phyloP scores from a whole-genome alignment of 768 basidiomycete species.

The Termitomyces sp. region DNA sequence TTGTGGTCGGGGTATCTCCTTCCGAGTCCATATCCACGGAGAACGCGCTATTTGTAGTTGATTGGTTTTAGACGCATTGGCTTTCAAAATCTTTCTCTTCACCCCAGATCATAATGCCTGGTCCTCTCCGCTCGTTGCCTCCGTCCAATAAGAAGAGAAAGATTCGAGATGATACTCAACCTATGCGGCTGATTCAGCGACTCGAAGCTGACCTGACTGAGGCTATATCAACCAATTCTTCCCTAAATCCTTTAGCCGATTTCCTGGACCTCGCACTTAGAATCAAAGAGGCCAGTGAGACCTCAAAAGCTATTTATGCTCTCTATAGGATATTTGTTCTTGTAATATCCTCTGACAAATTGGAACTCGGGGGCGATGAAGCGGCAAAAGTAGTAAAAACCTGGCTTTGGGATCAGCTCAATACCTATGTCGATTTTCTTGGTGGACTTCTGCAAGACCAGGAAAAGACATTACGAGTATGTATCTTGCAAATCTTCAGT shows the following conservation, averaged over 20 bases:
- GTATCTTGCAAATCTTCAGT: conserved; percentile 17
- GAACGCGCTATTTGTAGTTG: conserved; percentile 8
- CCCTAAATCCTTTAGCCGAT: conserved; percentile 76
- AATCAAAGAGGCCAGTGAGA: conserved; percentile 45
- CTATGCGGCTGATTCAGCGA: conserved; percentile 13
- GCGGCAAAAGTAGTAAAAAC: conserved; percentile 60
- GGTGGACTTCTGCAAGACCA: conserved; percentile 69
- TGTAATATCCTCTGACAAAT: conserved; percentile 34
- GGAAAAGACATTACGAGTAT: conserved; percentile 69
- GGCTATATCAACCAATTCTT: conserved; percentile 48
- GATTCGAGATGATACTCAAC: conserved; percentile 24
- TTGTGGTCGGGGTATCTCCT: no score
- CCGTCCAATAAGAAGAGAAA: conserved; percentile 49
- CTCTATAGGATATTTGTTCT: conserved; percentile 49
- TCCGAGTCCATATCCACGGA: neutral
- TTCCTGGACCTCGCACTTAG: conserved; percentile 55
- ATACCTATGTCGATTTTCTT: conserved; percentile 65
- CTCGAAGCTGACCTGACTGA: conserved; percentile 53
- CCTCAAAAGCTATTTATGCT: conserved; percentile 76
- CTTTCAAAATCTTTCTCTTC: conserved; percentile 2
- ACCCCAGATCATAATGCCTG: conserved; percentile 16
- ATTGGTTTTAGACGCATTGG: neutral
- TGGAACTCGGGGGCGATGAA: conserved; percentile 45
- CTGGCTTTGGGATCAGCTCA: conserved; percentile 78
- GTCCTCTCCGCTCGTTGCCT: conserved; percentile 39